These are phyloP conservation scores for Juncus inflexus DNA, from an alignment of 176 grass and related monocot species.

Conservation along the genomic window DNA sequence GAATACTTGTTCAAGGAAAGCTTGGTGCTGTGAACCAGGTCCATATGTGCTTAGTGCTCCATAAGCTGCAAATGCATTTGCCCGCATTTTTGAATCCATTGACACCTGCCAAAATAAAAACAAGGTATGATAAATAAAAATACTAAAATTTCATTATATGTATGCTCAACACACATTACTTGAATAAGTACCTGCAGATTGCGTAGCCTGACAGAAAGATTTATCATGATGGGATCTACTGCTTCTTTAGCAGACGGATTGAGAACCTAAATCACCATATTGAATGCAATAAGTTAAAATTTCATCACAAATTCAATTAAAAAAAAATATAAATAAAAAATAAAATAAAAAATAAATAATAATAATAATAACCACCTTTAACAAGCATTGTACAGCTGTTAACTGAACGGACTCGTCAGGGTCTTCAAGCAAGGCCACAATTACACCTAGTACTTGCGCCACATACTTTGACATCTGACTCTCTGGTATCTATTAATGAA, in stretches of 20 bases:
- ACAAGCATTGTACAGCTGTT: constrained; percentile 89
- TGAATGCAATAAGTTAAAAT: background rate
- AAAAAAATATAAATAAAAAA: no score
- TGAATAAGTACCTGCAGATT: constrained; percentile 67
- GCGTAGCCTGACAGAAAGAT: constrained; percentile 75
- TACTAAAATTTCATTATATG: background rate
- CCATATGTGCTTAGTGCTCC: constrained; percentile 81
- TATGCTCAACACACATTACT: no score
- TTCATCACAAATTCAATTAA: no score
- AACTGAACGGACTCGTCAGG: constrained; percentile 83
- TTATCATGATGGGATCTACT: constrained; percentile 76
- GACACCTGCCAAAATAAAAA: constrained; percentile 49
- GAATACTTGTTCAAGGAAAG: constrained; percentile 98
- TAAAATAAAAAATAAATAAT: no score
- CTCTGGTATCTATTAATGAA: constrained; percentile 68
- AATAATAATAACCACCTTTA: constrained; percentile 26
- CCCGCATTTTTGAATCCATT: constrained; percentile 94
- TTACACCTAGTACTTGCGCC: constrained; percentile 69
- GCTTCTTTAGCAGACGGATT: constrained; percentile 73
- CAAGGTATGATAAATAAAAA: background rate
- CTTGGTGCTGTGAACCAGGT: constrained; percentile 62
- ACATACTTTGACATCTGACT: constrained; percentile 76
- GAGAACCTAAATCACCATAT: constrained; percentile 60
- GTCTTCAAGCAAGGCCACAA: constrained; percentile 96
- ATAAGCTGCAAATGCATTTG: constrained; percentile 97